These are phyloP conservation scores for Vitis labrusca DNA, from an alignment of 164 flowering plant genomes.

Conservation along the genomic window DNA sequence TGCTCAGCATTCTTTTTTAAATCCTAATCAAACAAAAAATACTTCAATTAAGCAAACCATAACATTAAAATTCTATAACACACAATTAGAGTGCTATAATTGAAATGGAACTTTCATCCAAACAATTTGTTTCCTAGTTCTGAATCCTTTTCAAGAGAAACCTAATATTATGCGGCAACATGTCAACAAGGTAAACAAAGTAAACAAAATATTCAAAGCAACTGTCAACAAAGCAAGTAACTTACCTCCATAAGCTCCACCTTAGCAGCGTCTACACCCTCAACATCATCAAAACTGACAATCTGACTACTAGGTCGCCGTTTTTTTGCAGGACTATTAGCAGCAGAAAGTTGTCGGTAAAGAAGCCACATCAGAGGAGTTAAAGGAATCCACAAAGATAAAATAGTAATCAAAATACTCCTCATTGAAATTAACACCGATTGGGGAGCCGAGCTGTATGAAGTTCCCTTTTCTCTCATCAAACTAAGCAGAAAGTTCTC, in stretches of 20 bases:
- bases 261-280: slow-evolving; percentile 94
- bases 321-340: slow-evolving; percentile 86
- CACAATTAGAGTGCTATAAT: no score
- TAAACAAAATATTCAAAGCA: no score
- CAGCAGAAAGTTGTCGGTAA: slow-evolving; percentile 80
- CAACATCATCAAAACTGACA: slow-evolving; percentile 88
- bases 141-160: no score
- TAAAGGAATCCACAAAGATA: slow-evolving; percentile 89
- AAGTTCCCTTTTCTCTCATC: slow-evolving; percentile 84
- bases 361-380: slow-evolving; percentile 95
- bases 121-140: no score
- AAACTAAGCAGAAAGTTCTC: slow-evolving; percentile 80
- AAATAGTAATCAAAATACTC: slow-evolving; percentile 63
- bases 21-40: no score
- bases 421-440: slow-evolving; percentile 64
- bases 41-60: no score
- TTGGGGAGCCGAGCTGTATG: slow-evolving; percentile 85
- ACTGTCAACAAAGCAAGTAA: not conserved
- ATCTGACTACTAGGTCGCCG: slow-evolving; percentile 53
- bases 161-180: not conserved
- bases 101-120: no score
- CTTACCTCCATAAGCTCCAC: slow-evolving; percentile 94
- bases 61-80: no score
- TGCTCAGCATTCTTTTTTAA: no score
- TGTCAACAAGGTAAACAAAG: no score